A percentile compares a stretch with the other conserved stretches of the same genome.
phyloP scores from a whole-genome alignment of 257 asterid species.

The Gentiana macrophylla region DNA sequence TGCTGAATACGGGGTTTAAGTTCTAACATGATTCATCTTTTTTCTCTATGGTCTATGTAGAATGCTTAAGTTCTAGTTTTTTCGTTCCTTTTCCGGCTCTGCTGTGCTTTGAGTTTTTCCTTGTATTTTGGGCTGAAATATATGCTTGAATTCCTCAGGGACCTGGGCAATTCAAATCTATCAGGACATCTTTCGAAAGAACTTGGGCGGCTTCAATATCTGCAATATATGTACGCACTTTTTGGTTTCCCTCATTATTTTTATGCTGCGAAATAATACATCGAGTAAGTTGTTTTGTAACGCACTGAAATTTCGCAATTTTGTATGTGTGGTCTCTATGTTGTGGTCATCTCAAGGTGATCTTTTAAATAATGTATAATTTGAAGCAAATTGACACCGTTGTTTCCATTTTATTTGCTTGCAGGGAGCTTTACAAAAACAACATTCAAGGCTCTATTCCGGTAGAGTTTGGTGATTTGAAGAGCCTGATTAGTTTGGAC shows the following conservation, averaged over 20 bases:
- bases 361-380: neutral
- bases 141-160: slow-evolving; percentile 26
- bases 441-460: slow-evolving; percentile 81
- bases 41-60: too few relatives aligned
- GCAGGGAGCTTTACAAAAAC: slow-evolving; percentile 88
- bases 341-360: too few relatives aligned
- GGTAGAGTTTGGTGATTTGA: slow-evolving; percentile 71
- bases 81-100: too few relatives aligned
- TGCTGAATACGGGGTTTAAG: too few relatives aligned
- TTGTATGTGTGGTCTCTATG: neutral
- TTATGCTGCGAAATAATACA: too few relatives aligned
- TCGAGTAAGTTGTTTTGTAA: too few relatives aligned
- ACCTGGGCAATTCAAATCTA: slow-evolving; percentile 69
- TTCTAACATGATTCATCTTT: too few relatives aligned
- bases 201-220: slow-evolving; percentile 64
- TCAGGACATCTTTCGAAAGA: slow-evolving; percentile 66
- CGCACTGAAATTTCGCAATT: too few relatives aligned
- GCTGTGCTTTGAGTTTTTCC: too few relatives aligned
- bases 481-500: slow-evolving; percentile 86
- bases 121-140: too few relatives aligned
- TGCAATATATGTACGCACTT: slow-evolving; percentile 61
- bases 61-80: too few relatives aligned
- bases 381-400: slow-evolving; percentile 1
- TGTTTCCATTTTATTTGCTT: slow-evolving; percentile 3
- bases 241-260: neutral